These are phyloP conservation scores for Arthrobotrys sphaeroides DNA, from an alignment of 2,329 filamentous ascomycete genomes.

Conservation along the genomic window DNA sequence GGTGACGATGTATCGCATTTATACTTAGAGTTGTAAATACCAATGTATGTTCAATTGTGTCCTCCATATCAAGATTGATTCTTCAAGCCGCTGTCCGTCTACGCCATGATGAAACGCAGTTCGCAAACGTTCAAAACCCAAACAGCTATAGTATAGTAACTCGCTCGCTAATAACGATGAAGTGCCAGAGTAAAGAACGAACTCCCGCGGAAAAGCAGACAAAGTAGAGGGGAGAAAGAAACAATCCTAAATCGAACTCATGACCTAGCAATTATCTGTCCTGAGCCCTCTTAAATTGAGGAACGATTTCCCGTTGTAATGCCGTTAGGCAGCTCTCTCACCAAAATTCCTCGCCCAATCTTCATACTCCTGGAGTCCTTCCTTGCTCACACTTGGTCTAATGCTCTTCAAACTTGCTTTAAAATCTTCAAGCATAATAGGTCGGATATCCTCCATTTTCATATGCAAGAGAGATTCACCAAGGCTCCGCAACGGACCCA, in stretches of 20 bases:
- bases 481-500: slow-evolving; percentile 90
- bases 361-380: slow-evolving; percentile 87
- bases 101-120: not conserved
- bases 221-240: slow-evolving; percentile 13
- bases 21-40: not conserved
- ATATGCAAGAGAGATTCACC: slow-evolving; percentile 90
- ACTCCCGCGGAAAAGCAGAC: slow-evolving; percentile 27
- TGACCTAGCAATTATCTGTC: slow-evolving; percentile 1
- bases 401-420: slow-evolving; percentile 83
- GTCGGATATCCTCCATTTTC: slow-evolving; percentile 91
- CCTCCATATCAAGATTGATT: not conserved
- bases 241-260: slow-evolving; percentile 50
- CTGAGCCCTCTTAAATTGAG: slow-evolving; percentile 27
- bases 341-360: slow-evolving; percentile 95
- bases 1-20: not conserved
- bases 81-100: not conserved
- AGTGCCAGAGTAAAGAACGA: slow-evolving; percentile 56
- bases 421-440: slow-evolving; percentile 85
- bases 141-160: not conserved
- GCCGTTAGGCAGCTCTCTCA: slow-evolving; percentile 71
- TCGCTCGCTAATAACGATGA: not conserved
- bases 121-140: too few species aligned
- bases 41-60: not conserved
- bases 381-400: slow-evolving; percentile 84
- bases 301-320: not conserved